Base-by-base conservation (phyloP, 148 eudicot genomes). In the Rheum nobile region DNA sequence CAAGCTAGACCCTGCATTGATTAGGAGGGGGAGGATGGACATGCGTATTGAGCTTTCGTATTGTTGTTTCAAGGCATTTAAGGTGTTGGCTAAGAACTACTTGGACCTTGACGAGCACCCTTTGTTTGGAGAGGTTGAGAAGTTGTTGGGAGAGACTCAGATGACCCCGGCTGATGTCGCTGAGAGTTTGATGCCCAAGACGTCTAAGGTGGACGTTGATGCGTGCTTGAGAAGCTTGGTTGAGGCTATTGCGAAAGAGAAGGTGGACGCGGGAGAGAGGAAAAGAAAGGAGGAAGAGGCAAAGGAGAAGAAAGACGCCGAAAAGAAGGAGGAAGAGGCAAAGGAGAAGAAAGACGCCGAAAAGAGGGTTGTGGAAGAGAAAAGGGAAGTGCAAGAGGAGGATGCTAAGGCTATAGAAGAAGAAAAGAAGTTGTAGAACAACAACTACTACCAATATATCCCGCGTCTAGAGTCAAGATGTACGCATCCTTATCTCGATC, bases 101-200 rank as follows among this genome's bases (percentile, higher is more conserved):
- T 38, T 73, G 46, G 67, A 38, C 10, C 67, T 73, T 35, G 68
- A 73, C 9, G 34, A 6, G 17, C 75, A 73, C 44, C 42, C 55
- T 54, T 50, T 73, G 75, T 73, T 73, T 32, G 43, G 43, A 39
- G 37, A 31, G 10, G 34, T 73, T 8, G 55, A n/a, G 65, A 73
- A 32, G 19, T 32, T 50, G 67, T 29, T 73, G 12, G 67, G 42
- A 13, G 75, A 73, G 65, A 22, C 29, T 0, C 26, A 73, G 7
- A 54, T 54, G 29, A 73, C 75, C n/a, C 75, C 75, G 1, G 75
- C 75, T 54, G 75, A 73, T 54, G 75, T 73, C 17, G 75, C 75
- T 11, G 75, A 73, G 57, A 31, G 17, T n/a, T 34, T 73, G 63
- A 73, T 73, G 75, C 75, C 65, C 4, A 73, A 73, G 75, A 29